These are phyloP conservation scores for Globisporangium paddicum DNA, from an alignment of 352 stramenopile genomes.

Conservation along the genomic window DNA sequence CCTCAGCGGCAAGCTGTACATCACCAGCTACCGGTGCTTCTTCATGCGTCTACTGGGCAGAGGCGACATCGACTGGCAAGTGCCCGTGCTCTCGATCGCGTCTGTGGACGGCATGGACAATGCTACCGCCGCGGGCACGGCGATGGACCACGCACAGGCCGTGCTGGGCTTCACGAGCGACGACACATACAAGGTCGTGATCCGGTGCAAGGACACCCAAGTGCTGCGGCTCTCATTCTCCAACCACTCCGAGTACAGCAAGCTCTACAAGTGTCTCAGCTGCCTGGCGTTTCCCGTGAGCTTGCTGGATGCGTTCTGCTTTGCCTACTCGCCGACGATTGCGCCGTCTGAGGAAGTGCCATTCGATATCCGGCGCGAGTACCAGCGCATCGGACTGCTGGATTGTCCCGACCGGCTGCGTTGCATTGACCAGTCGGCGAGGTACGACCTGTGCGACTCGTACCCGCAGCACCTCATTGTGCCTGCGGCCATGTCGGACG, in stretches of 20 bases:
- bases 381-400: conserved; percentile 72
- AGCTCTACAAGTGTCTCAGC: conserved; percentile 72
- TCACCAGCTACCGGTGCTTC: conserved; percentile 82
- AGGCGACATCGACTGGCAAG: conserved; percentile 65
- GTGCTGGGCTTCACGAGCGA: conserved; percentile 51
- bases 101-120: conserved; percentile 60
- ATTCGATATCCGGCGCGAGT: conserved; percentile 79
- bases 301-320: conserved; percentile 81
- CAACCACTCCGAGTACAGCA: conserved; percentile 70
- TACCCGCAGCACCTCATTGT: conserved; percentile 95
- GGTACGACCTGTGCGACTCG: conserved; percentile 90
- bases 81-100: conserved; percentile 70
- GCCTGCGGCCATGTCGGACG: conserved; percentile 88
- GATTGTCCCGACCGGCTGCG: conserved; percentile 53
- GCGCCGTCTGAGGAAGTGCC: conserved; percentile 70
- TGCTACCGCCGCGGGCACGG: conserved; percentile 13
- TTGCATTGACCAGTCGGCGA: conserved; percentile 70
- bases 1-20: conserved; percentile 69
- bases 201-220: conserved; percentile 80
- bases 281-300: conserved; percentile 68
- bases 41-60: conserved; percentile 52
- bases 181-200: conserved; percentile 58
- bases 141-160: conserved; percentile 56
- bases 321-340: conserved; percentile 63
- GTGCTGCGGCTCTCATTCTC: conserved; percentile 59